Conservation (phyloP, 352 stramenopile genomes). For the Phytophthora pinifolia region DNA sequence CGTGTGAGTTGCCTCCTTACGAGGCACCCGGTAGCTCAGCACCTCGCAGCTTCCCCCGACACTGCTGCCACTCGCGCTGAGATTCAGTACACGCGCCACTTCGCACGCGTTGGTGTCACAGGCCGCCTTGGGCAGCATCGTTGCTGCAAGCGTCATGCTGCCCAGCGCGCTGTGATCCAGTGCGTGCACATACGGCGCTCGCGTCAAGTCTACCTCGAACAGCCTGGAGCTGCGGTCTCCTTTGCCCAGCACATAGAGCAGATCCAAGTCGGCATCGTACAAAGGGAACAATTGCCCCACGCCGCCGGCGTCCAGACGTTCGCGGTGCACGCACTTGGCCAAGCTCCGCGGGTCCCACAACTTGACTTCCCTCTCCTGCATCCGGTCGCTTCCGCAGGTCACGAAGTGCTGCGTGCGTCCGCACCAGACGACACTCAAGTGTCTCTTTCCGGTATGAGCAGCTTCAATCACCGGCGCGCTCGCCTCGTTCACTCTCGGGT, state of each 20-base stretch:
- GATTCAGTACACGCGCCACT: constrained; percentile 61
- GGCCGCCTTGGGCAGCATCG: constrained; percentile 52
- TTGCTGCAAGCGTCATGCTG: constrained; percentile 57
- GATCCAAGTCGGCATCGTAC: constrained; percentile 64
- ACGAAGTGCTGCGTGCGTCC: constrained; percentile 52
- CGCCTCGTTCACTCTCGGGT: constrained; percentile 42
- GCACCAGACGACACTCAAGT: constrained; percentile 61
- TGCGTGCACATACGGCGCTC: constrained; percentile 38
- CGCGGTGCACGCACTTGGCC: constrained; percentile 48
- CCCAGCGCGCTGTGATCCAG: constrained; percentile 54
- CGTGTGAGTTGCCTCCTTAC: constrained; percentile 52
- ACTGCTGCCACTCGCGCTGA: constrained; percentile 39
- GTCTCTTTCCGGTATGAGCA: constrained; percentile 50
- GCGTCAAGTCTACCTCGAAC: constrained; percentile 59
- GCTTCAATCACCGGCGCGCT: constrained; percentile 20
- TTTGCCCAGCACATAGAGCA: constrained; percentile 74
- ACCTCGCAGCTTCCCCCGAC: constrained; percentile 55
- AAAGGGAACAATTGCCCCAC: constrained; percentile 69
- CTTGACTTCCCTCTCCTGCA: constrained; percentile 79
- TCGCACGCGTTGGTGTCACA: constrained; percentile 61
- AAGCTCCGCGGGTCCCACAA: constrained; percentile 73
- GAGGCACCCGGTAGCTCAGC: constrained; percentile 65
- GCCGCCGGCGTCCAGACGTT: constrained; percentile 61
- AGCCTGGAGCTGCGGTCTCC: constrained; percentile 60
- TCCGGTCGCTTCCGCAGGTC: constrained; percentile 56